phyloP scores from a whole-genome alignment of 495 filamentous ascomycete species.

The Podospora pseudocomata region DNA sequence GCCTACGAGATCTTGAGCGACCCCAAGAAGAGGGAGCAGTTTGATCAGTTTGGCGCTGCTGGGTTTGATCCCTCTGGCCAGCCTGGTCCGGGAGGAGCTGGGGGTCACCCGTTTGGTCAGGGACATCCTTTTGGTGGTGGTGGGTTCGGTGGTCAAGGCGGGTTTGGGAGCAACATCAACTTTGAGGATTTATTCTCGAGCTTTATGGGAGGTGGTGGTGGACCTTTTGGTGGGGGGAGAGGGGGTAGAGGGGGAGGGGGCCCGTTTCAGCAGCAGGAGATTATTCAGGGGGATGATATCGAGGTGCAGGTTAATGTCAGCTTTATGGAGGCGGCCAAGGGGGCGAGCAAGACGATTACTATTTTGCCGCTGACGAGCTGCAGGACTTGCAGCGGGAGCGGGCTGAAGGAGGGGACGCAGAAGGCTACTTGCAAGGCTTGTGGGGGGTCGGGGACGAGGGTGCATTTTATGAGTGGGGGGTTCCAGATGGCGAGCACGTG shows the following conservation, averaged over 20 bases:
- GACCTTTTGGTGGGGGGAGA: constrained; percentile 46
- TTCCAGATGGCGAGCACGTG: constrained; percentile 96
- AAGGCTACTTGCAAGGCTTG: constrained; percentile 71
- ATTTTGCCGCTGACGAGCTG: constrained; percentile 76
- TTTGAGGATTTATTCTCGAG: constrained; percentile 94
- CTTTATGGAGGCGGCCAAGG: constrained; percentile 96
- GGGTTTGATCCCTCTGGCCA: constrained; percentile 78
- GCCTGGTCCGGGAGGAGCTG: constrained; percentile 59
- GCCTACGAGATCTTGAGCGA: constrained; percentile 93
- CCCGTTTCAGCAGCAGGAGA: constrained; percentile 64
- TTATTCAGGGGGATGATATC: constrained; percentile 86
- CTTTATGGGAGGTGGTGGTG: constrained; percentile 62
- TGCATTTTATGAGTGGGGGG: constrained; percentile 84
- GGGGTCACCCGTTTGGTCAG: constrained; percentile 48
- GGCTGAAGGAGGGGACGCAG: constrained; percentile 76
- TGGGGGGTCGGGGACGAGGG: constrained; percentile 77
- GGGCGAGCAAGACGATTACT: constrained; percentile 69
- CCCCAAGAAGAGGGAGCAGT: constrained; percentile 84
- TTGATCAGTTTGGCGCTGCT: constrained; percentile 82
- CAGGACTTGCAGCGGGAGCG: constrained; percentile 74
- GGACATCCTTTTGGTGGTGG: constrained; percentile 13
- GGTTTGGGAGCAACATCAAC: constrained; percentile 75
- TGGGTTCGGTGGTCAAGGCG: constrained; percentile 45
- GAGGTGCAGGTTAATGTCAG: constrained; percentile 88
- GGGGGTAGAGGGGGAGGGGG: constrained; percentile 46